Percentiles rank a stretch among this genome's conserved stretches.
Conservation (phyloP, 441 rosid species). For the Brassica balearica region DNA sequence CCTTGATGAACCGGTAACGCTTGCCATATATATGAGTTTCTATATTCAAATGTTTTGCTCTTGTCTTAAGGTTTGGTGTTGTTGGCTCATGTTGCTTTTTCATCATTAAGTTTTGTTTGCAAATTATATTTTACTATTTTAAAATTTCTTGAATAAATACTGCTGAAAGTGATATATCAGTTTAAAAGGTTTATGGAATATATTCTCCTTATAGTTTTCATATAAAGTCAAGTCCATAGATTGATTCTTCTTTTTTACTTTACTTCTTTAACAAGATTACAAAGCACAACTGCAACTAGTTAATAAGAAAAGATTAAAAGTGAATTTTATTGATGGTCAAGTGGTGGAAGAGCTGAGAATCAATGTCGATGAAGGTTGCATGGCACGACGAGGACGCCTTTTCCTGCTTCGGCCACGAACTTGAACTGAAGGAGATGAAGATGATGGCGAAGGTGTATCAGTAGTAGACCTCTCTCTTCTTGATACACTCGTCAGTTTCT, state of each 20-base stretch:
- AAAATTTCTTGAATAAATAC: neutral
- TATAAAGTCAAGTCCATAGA: neutral
- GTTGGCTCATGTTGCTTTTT: conserved; percentile 15
- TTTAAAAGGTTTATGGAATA: conserved; percentile 17
- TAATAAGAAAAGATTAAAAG: neutral
- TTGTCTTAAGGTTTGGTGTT: conserved; percentile 18
- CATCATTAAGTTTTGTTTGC: conserved; percentile 21
- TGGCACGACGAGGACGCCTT: conserved; percentile 60
- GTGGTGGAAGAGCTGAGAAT: conserved; percentile 51
- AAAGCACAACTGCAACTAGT: conserved; percentile 27
- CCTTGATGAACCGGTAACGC: neutral
- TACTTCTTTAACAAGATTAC: conserved; percentile 36
- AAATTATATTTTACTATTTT: neutral
- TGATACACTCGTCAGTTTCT: conserved; percentile 59
- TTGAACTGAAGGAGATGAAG: conserved; percentile 62
- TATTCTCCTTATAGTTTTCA: conserved; percentile 22
- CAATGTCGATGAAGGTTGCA: conserved; percentile 67
- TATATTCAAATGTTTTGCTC: neutral
- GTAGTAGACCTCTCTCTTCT: conserved; percentile 53
- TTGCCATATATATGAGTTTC: conserved; percentile 15
- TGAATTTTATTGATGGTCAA: conserved; percentile 29
- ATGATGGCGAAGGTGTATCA: conserved; percentile 63
- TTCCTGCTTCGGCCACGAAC: conserved; percentile 83
- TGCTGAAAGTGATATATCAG: conserved; percentile 25
- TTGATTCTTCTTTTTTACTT: conserved; percentile 14